Evolutionary conservation across 352 stramenopile species (phyloP).

Genomic region (Phytopythium montanum): DNA sequence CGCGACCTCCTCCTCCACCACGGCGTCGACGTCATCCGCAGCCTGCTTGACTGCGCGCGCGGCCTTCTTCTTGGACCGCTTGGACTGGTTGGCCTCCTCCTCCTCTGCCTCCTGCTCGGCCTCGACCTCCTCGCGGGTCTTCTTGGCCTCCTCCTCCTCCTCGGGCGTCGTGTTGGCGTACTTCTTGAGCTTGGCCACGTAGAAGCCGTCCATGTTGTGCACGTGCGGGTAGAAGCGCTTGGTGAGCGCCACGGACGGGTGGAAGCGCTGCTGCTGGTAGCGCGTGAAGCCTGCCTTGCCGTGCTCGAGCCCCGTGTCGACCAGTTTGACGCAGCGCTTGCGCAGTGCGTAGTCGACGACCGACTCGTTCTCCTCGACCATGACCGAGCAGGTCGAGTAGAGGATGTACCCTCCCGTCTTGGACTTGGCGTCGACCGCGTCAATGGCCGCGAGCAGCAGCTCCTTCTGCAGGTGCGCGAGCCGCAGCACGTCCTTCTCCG

Average conservation of each 20-base stretch:
- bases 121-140: constrained; percentile 53
- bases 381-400: constrained; percentile 98
- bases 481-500: constrained; percentile 85
- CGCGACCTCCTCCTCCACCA: constrained; percentile 49
- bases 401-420: constrained; percentile 97
- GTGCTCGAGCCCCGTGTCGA: constrained; percentile 97
- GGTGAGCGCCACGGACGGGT: constrained; percentile 95
- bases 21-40: constrained; percentile 61
- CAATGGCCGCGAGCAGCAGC: constrained; percentile 97
- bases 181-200: constrained; percentile 99
- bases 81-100: constrained; percentile 73
- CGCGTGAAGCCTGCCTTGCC: constrained; percentile 91
- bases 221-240: constrained; percentile 99
- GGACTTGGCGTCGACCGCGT: constrained; percentile 95
- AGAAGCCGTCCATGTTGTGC: constrained; percentile 99
- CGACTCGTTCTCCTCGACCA: constrained; percentile 93
- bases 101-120: constrained; percentile 47
- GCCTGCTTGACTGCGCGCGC: constrained; percentile 74
- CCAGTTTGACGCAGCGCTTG: constrained; percentile 98
- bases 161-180: constrained; percentile 92
- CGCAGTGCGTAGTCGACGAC: constrained; percentile 99
- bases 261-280: constrained; percentile 98
- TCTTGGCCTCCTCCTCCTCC: constrained; percentile 69
- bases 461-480: constrained; percentile 99
- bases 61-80: constrained; percentile 75